Evolutionary conservation across 2,329 filamentous ascomycete genomes (phyloP).

Genomic region (Calonectria multiphialidica): DNA sequence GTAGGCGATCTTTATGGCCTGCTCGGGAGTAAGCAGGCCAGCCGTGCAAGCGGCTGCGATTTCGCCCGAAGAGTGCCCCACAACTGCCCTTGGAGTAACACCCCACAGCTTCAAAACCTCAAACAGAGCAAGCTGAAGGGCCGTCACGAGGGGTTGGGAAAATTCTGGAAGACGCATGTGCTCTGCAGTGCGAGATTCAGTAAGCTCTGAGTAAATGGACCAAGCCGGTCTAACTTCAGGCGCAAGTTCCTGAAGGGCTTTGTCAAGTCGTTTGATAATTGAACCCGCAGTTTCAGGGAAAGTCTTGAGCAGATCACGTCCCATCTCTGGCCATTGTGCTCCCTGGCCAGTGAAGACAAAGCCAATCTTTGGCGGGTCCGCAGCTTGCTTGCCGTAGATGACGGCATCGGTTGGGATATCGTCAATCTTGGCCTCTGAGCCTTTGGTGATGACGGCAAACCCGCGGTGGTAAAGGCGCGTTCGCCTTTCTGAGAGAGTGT

Average conservation of each 20-base stretch:
- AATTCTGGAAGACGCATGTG: slow-evolving; percentile 35
- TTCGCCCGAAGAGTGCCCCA: slow-evolving; percentile 54
- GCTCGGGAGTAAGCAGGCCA: slow-evolving; percentile 23
- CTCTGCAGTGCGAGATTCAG: slow-evolving; percentile 5
- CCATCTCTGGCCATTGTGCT: slow-evolving; percentile 52
- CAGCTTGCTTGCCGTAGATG: slow-evolving; percentile 13
- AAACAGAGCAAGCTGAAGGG: slow-evolving; percentile 54
- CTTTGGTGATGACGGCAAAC: slow-evolving; percentile 30
- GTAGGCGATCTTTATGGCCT: slow-evolving; percentile 47
- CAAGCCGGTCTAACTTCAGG: slow-evolving; percentile 4
- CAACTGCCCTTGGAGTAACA: slow-evolving; percentile 41
- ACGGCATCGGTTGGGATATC: slow-evolving; percentile 12
- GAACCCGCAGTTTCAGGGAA: slow-evolving; percentile 11
- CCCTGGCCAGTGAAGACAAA: slow-evolving; percentile 53
- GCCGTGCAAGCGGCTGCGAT: slow-evolving; percentile 50
- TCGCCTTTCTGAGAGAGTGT: slow-evolving; percentile 42
- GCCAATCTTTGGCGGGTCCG: slow-evolving; percentile 25
- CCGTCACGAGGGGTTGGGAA: slow-evolving; percentile 54
- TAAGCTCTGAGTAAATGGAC: slow-evolving; percentile 36
- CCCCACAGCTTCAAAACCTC: slow-evolving; percentile 46
- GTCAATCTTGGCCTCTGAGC: slow-evolving; percentile 1
- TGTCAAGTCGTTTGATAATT: slow-evolving; percentile 9
- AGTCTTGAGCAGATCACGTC: slow-evolving; percentile 41
- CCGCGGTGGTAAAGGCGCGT: slow-evolving; percentile 28
- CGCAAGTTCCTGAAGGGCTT: neutral